Percentiles rank a stretch among this genome's conserved stretches.
Conservation (phyloP, 441 rosid species). For the Erysimum pusillum region DNA sequence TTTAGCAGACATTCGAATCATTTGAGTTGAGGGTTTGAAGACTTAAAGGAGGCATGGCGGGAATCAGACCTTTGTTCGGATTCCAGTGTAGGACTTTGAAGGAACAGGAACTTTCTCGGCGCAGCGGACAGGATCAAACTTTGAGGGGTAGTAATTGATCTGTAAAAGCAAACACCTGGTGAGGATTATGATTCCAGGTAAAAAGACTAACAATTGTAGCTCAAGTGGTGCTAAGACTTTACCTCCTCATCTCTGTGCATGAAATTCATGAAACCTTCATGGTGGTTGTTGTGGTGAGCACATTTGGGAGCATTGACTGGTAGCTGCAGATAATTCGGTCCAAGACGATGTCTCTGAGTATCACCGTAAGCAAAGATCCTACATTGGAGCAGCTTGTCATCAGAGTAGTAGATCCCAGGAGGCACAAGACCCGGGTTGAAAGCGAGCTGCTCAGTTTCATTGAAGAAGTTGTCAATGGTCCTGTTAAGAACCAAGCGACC, state of each 20-base stretch:
- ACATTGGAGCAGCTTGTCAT: slow-evolving; percentile 89
- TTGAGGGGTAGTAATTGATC: slow-evolving; percentile 92
- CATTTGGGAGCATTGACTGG: slow-evolving; percentile 96
- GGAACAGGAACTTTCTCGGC: slow-evolving; percentile 80
- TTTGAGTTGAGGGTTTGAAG: background rate
- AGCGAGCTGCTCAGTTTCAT: slow-evolving; percentile 93
- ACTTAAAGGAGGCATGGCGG: background rate
- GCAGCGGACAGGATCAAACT: slow-evolving; percentile 82
- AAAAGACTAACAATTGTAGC: slow-evolving; percentile 8
- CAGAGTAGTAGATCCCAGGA: slow-evolving; percentile 88
- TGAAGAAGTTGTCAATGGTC: slow-evolving; percentile 95
- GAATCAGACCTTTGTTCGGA: slow-evolving; percentile 74
- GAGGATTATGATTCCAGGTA: background rate
- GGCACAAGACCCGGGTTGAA: slow-evolving; percentile 87
- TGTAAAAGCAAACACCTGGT: slow-evolving; percentile 43
- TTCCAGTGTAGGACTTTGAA: slow-evolving; percentile 60
- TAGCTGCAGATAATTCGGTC: slow-evolving; percentile 94
- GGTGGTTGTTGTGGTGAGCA: slow-evolving; percentile 93
- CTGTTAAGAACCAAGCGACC: slow-evolving; percentile 98
- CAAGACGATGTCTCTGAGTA: slow-evolving; percentile 97
- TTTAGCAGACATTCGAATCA: background rate
- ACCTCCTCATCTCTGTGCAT: slow-evolving; percentile 99
- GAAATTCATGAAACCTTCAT: slow-evolving; percentile 92
- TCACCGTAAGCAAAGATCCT: slow-evolving; percentile 90
- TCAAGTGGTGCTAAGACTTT: slow-evolving; percentile 14